A percentile compares a stretch with the other conserved stretches of the same genome.
phyloP scores from a whole-genome alignment of 208 protist genomes.

The Trypanosoma boissoni region DNA sequence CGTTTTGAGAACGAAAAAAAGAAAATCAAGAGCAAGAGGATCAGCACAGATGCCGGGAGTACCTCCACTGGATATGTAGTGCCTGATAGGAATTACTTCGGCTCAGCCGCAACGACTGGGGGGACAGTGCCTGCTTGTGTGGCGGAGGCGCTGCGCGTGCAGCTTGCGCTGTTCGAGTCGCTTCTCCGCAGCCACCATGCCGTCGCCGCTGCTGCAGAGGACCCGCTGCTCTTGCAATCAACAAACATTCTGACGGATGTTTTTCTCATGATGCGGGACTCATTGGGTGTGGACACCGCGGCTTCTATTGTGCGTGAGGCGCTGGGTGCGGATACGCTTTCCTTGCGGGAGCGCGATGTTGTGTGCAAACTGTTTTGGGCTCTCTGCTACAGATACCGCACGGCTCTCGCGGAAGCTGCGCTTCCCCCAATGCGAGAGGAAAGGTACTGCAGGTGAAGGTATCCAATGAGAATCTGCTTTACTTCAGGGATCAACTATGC shows the following conservation, averaged over 20 bases:
- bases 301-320: slow-evolving; percentile 9
- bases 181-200: slow-evolving; percentile 11
- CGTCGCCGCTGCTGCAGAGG: background rate
- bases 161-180: slow-evolving; percentile 17
- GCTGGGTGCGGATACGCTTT: slow-evolving; percentile 4
- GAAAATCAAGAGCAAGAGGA: too few relatives aligned
- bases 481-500: too few relatives aligned
- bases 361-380: slow-evolving; percentile 13
- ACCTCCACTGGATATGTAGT: too few relatives aligned
- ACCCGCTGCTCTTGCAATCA: slow-evolving; percentile 12
- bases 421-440: background rate
- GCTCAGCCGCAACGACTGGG: too few relatives aligned
- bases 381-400: slow-evolving; percentile 7
- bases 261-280: slow-evolving; percentile 14
- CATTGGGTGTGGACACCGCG: background rate
- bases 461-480: too few relatives aligned
- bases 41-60: too few relatives aligned
- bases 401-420: background rate
- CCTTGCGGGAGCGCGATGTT: slow-evolving; percentile 8
- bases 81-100: too few relatives aligned
- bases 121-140: too few relatives aligned
- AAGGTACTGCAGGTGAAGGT: background rate
- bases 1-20: too few relatives aligned
- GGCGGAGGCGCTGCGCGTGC: slow-evolving; percentile 7
- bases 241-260: slow-evolving; percentile 26